Conservation (phyloP, 2,329 filamentous ascomycete genomes). For the Aspergillus ibericus region DNA sequence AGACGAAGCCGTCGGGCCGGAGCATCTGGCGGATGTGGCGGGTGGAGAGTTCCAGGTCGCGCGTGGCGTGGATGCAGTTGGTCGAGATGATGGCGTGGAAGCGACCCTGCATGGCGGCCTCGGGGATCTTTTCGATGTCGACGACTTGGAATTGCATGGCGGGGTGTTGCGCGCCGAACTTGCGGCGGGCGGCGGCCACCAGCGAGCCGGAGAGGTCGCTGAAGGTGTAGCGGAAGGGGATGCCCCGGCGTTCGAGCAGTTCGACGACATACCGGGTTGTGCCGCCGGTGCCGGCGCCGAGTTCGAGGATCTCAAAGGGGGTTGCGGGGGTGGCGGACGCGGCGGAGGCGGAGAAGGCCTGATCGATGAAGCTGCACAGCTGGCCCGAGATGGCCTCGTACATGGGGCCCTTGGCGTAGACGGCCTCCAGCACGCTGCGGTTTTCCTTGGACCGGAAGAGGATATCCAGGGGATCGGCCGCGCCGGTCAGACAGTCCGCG, state of each 20-base stretch:
- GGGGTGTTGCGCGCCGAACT: conserved; percentile 24
- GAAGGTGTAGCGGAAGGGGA: conserved; percentile 38
- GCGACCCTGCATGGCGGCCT: conserved; percentile 9
- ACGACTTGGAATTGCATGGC: conserved; percentile 21
- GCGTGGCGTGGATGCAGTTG: conserved; percentile 38
- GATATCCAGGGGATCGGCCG: conserved; percentile 37
- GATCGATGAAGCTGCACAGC: conserved; percentile 5
- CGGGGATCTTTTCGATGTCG: conserved; percentile 27
- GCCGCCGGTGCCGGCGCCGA: conserved; percentile 40
- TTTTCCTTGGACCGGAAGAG: conserved; percentile 39
- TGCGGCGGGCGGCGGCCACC: conserved; percentile 31
- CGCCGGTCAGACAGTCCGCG: conserved; percentile 40
- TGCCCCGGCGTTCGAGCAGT: conserved; percentile 22
- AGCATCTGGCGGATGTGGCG: conserved; percentile 24
- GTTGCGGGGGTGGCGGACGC: conserved; percentile 18
- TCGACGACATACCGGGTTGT: conserved; percentile 32
- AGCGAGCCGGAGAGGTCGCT: conserved; percentile 39
- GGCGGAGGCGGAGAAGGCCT: not conserved
- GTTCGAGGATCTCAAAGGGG: conserved; percentile 40
- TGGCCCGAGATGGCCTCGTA: conserved; percentile 21
- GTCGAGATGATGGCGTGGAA: conserved; percentile 33
- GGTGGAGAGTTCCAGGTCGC: conserved; percentile 20
- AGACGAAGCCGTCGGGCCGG: conserved; percentile 29
- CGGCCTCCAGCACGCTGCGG: conserved; percentile 34
- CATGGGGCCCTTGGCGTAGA: conserved; percentile 37